phyloP scores from a whole-genome alignment of 164 flowering plant genomes.

The Annona squamosa region DNA sequence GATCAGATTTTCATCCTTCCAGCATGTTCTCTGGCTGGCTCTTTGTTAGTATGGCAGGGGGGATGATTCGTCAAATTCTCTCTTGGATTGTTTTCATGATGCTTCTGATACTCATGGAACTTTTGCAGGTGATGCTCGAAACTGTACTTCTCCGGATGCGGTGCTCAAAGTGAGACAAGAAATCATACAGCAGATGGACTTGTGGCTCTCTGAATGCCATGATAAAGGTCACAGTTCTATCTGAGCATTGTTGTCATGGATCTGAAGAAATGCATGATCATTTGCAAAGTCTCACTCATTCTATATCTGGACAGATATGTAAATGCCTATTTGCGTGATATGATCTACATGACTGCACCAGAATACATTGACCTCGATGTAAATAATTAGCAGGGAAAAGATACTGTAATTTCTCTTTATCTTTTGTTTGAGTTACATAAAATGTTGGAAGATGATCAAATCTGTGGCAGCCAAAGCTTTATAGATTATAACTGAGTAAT shows the following conservation, averaged over 20 bases:
- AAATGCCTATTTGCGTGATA: not conserved
- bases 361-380: no score
- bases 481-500: no score
- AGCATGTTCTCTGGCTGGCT: not conserved
- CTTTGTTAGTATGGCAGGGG: not conserved
- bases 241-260: conserved; percentile 7
- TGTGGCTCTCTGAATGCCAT: conserved; percentile 17
- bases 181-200: conserved; percentile 11
- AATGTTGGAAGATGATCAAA: no score
- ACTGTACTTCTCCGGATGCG: conserved; percentile 18
- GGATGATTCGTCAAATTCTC: not conserved
- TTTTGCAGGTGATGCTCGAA: conserved; percentile 15
- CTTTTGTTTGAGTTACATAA: no score
- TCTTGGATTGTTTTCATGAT: not conserved
- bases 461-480: no score
- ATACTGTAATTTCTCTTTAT: no score
- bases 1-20: no score
- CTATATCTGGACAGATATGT: not conserved
- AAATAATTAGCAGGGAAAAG: no score
- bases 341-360: not conserved
- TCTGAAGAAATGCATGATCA: not conserved
- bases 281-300: not conserved
- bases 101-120: no score
- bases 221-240: conserved; percentile 10
- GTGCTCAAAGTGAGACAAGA: conserved; percentile 18